A percentile compares a stretch with the other conserved stretches of the same genome.
These are phyloP conservation scores for Dissophora globulifera DNA, from an alignment of 192 early-diverging fungal genomes.

Conservation along the genomic window DNA sequence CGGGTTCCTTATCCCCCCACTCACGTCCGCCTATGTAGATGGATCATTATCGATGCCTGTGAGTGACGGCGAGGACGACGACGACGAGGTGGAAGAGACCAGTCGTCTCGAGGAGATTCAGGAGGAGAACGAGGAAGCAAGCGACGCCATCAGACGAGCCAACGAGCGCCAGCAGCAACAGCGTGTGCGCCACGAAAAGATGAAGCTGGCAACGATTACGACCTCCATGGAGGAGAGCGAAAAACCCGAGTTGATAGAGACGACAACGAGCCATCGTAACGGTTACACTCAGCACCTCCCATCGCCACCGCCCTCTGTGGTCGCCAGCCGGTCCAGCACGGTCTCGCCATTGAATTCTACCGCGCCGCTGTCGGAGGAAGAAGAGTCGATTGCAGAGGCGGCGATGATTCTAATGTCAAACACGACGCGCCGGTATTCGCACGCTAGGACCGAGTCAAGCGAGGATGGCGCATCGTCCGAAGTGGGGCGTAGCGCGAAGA, in stretches of 20 bases:
- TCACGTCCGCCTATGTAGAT: conserved; percentile 61
- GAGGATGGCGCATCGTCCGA: not conserved
- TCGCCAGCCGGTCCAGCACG: conserved; percentile 40
- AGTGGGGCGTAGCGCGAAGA: conserved; percentile 20
- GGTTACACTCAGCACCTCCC: conserved; percentile 20
- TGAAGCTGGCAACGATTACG: conserved; percentile 37
- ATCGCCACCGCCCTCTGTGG: conserved; percentile 42
- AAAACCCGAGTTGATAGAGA: not conserved
- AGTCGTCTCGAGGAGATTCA: conserved; percentile 34
- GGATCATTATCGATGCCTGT: conserved; percentile 65
- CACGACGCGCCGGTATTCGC: conserved; percentile 25
- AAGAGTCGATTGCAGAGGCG: conserved; percentile 37
- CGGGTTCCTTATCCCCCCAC: conserved; percentile 39
- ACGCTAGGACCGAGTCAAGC: conserved; percentile 2
- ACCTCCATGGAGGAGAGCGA: conserved; percentile 18
- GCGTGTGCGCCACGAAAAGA: conserved; percentile 28
- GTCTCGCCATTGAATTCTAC: conserved; percentile 37
- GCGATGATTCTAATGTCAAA: conserved; percentile 29
- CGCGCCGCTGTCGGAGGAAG: conserved; percentile 28
- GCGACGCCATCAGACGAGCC: not conserved
- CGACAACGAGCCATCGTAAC: not conserved
- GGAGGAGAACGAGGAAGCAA: conserved; percentile 25
- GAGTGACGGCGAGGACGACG: conserved; percentile 57
- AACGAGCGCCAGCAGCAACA: conserved; percentile 8
- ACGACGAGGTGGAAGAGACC: conserved; percentile 23